These are phyloP conservation scores for Tetraselmis chui DNA, from an alignment of 139 green algal genomes.

Conservation along the genomic window DNA sequence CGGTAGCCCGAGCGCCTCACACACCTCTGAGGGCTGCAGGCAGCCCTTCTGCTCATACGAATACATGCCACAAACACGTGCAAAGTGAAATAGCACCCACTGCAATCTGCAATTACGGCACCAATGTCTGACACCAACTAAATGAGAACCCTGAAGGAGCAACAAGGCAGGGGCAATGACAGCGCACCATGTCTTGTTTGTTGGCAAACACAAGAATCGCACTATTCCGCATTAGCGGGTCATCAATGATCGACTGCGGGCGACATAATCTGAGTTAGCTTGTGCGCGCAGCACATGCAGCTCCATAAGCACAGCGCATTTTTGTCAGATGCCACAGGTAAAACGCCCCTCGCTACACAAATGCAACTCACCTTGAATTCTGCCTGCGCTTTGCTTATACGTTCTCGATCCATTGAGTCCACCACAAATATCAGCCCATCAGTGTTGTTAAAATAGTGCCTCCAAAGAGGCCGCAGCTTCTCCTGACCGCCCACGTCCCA, in stretches of 20 bases:
- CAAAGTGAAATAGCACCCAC: slow-evolving; percentile 1
- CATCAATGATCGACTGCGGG: slow-evolving; percentile 73
- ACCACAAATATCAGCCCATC: slow-evolving; percentile 98
- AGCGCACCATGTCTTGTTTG: slow-evolving; percentile 79
- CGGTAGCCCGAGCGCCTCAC: slow-evolving; percentile 72
- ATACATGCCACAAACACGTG: not conserved
- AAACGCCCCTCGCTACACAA: too few species aligned
- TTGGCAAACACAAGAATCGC: slow-evolving; percentile 98
- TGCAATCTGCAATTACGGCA: slow-evolving; percentile 2
- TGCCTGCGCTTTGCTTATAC: slow-evolving; percentile 60
- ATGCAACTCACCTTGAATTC: slow-evolving; percentile 81
- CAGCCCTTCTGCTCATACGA: slow-evolving; percentile 33
- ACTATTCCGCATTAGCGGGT: slow-evolving; percentile 86
- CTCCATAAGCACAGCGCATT: slow-evolving; percentile 6
- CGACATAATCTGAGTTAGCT: too few species aligned
- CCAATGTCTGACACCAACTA: not conserved
- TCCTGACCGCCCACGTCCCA: slow-evolving; percentile 96
- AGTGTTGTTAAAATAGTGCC: slow-evolving; percentile 98
- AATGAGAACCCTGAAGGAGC: not conserved
- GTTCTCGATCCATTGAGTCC: slow-evolving; percentile 90
- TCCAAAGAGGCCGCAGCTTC: slow-evolving; percentile 91
- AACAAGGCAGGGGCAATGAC: not conserved
- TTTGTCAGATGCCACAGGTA: slow-evolving; percentile 7
- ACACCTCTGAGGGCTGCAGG: slow-evolving; percentile 74
- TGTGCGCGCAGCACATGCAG: slow-evolving; percentile 4